A percentile compares a stretch with the other conserved stretches of the same genome.
Evolutionary conservation across 208 protist species (phyloP).

Genomic region (Crithidia sp.): DNA sequence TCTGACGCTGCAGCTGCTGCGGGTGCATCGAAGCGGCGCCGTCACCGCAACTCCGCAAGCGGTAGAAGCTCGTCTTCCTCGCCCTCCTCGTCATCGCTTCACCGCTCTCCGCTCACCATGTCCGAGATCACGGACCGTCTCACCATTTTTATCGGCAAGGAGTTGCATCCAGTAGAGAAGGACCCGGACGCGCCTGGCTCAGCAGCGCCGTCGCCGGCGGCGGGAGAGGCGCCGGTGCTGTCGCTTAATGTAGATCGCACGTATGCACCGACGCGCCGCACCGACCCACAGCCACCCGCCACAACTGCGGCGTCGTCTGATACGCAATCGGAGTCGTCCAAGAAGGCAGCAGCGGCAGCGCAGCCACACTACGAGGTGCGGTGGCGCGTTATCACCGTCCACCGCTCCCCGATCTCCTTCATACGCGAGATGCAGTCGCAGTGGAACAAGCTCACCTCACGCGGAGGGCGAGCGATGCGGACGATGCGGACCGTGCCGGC

Average conservation of each 20-base stretch:
- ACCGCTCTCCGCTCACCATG: conserved; percentile 23
- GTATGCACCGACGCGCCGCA: neutral
- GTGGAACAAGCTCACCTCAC: conserved; percentile 39
- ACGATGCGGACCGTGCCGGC: conserved; percentile 4
- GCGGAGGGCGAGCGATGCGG: neutral
- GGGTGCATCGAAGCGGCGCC: too few species aligned
- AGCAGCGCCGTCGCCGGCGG: neutral
- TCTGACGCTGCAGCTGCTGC: too few species aligned
- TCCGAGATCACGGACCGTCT: conserved; percentile 52
- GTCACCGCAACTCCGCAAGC: too few species aligned
- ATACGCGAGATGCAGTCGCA: conserved; percentile 42
- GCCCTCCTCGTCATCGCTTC: neutral
- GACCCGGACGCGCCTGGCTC: neutral
- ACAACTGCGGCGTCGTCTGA: neutral
- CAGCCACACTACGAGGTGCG: conserved; percentile 22
- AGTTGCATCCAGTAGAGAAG: conserved; percentile 29
- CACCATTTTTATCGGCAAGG: conserved; percentile 49
- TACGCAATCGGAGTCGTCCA: neutral
- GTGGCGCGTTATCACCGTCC: conserved; percentile 61
- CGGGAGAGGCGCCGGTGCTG: neutral
- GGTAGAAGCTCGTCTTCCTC: too few species aligned
- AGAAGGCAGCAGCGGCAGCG: neutral
- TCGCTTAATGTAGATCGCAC: conserved; percentile 6
- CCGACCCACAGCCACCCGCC: neutral
- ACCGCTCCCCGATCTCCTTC: conserved; percentile 53